Percentiles rank a stretch among this genome's conserved stretches.
Evolutionary conservation across 2,329 filamentous ascomycete species (phyloP).

Genomic region (Achaetomium macrosporum): DNA sequence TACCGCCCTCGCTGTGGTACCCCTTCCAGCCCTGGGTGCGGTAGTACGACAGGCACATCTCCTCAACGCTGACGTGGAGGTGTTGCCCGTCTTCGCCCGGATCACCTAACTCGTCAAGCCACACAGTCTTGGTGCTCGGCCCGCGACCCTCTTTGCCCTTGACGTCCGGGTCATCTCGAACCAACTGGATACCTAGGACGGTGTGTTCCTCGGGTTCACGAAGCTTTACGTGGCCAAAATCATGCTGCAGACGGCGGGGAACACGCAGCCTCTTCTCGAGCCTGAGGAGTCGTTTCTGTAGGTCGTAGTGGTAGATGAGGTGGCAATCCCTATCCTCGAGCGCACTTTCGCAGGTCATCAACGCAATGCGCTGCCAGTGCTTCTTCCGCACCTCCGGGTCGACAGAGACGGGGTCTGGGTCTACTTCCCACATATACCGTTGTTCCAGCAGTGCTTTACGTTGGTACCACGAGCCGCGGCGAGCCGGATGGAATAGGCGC

Average conservation of each 20-base stretch:
- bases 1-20: slow-evolving; percentile 87
- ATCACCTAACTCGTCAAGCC: slow-evolving; percentile 69
- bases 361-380: slow-evolving; percentile 72
- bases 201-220: slow-evolving; percentile 68
- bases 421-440: slow-evolving; percentile 75
- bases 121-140: slow-evolving; percentile 68
- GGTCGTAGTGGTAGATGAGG: slow-evolving; percentile 85
- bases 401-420: slow-evolving; percentile 34
- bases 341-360: slow-evolving; percentile 76
- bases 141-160: slow-evolving; percentile 31
- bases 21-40: slow-evolving; percentile 83
- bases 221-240: slow-evolving; percentile 82
- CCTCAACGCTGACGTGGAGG: slow-evolving; percentile 80
- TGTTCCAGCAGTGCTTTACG: slow-evolving; percentile 91
- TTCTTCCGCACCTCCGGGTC: slow-evolving; percentile 59
- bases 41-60: slow-evolving; percentile 88
- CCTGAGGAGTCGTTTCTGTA: slow-evolving; percentile 90
- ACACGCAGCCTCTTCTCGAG: slow-evolving; percentile 80
- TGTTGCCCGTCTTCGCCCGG: slow-evolving; percentile 34
- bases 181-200: slow-evolving; percentile 72
- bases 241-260: slow-evolving; percentile 79
- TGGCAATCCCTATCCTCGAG: slow-evolving; percentile 87
- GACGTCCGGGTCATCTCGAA: slow-evolving; percentile 45
- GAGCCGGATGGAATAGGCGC: slow-evolving; percentile 74
- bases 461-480: slow-evolving; percentile 90